Conservation (phyloP, 768 basidiomycete species). For the Stropharia rugosoannulata region DNA sequence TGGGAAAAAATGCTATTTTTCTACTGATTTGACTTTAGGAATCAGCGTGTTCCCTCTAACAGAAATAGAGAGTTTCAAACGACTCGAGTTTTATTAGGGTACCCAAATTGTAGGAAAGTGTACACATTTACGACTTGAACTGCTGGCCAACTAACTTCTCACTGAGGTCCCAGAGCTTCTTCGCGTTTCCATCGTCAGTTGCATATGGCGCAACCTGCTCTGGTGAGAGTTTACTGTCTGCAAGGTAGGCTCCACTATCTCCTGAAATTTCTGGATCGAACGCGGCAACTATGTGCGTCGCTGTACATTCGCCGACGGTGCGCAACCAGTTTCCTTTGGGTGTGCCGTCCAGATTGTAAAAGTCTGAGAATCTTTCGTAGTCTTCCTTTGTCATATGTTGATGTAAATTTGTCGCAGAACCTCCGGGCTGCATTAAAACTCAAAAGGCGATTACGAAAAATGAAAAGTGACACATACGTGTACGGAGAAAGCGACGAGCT, state of each 20-base stretch:
- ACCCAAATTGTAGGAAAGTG: no score
- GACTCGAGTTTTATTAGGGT: no score
- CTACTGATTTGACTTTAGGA: no score
- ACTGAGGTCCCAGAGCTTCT: constrained; percentile 1
- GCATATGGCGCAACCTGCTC: background rate
- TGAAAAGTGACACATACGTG: background rate
- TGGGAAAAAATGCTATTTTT: no score
- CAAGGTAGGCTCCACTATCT: background rate
- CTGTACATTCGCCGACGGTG: background rate
- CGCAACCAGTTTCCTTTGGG: constrained; percentile 1
- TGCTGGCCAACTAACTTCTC: background rate
- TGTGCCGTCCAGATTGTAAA: background rate
- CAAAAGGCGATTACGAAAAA: no score
- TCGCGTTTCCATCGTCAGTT: background rate
- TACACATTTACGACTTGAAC: background rate
- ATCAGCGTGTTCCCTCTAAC: no score
- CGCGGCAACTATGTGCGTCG: background rate
- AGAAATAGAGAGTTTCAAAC: no score
- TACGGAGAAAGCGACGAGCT: background rate
- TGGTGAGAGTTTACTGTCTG: background rate
- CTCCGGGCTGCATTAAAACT: background rate
- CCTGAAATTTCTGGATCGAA: background rate
- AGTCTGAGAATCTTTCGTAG: background rate
- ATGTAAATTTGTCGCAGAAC: background rate
- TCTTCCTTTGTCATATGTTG: constrained; percentile 1